phyloP scores from a whole-genome alignment of 441 rosid genomes.

The Corymbia calophylla region DNA sequence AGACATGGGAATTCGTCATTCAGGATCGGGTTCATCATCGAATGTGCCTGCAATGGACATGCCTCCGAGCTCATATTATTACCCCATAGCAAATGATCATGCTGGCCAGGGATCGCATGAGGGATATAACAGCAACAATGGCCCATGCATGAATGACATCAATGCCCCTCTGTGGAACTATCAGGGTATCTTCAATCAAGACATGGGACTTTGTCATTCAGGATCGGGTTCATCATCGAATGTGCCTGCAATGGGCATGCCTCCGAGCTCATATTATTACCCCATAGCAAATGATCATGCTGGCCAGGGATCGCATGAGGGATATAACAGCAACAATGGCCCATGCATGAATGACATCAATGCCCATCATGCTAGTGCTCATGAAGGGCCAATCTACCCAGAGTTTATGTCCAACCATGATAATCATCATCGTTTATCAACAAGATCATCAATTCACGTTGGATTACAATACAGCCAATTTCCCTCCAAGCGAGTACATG shows the following conservation, averaged over 20 bases:
- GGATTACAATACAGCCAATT: neutral
- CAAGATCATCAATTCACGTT: neutral
- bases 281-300: neutral
- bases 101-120: neutral
- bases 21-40: neutral
- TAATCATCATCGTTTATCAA: neutral
- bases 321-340: neutral
- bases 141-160: neutral
- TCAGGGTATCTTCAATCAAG: neutral
- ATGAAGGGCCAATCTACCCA: neutral
- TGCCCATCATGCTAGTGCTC: neutral
- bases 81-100: neutral
- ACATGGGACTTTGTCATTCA: neutral
- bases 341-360: neutral
- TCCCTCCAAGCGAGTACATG: neutral
- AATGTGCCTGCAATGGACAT: fast-evolving
- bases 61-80: neutral
- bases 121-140: neutral
- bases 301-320: neutral
- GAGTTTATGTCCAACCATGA: neutral
- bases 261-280: neutral
- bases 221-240: neutral
- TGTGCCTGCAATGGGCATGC: fast-evolving
- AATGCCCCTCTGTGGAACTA: neutral
- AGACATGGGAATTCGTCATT: neutral